Conservation (phyloP, 192 early-diverging fungal genomes). For the Backusella psychrophila region DNA sequence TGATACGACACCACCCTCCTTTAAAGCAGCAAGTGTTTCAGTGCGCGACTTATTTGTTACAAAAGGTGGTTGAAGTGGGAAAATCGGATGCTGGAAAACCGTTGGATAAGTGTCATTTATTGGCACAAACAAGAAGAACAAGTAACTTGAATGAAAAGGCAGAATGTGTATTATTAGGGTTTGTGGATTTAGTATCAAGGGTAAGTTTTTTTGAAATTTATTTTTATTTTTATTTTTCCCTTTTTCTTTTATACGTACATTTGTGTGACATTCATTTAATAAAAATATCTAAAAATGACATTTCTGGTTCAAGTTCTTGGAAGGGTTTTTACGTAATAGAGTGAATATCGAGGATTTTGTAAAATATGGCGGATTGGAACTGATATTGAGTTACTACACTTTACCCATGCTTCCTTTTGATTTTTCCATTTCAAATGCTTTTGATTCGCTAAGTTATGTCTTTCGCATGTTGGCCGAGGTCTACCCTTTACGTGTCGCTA, state of each 20-base stretch:
- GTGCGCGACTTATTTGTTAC: slow-evolving; percentile 65
- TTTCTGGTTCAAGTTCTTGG: slow-evolving; percentile 55
- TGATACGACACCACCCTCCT: slow-evolving; percentile 91
- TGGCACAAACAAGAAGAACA: slow-evolving; percentile 3
- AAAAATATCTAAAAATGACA: not conserved
- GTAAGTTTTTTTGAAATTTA: slow-evolving; percentile 39
- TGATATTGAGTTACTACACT: slow-evolving; percentile 60
- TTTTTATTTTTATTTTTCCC: slow-evolving; percentile 14
- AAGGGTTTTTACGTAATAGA: slow-evolving; percentile 80
- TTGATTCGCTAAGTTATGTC: slow-evolving; percentile 66
- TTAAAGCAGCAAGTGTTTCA: slow-evolving; percentile 71
- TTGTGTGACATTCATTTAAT: not conserved
- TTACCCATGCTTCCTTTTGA: slow-evolving; percentile 75
- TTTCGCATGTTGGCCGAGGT: slow-evolving; percentile 68
- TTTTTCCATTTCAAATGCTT: slow-evolving; percentile 59
- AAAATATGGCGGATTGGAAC: slow-evolving; percentile 53
- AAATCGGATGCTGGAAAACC: slow-evolving; percentile 21
- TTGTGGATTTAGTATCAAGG: slow-evolving; percentile 63
- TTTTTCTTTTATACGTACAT: not conserved
- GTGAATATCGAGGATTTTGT: slow-evolving; percentile 74
- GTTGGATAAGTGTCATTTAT: slow-evolving; percentile 37
- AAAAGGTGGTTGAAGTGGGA: slow-evolving; percentile 62
- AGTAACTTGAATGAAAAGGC: slow-evolving; percentile 46
- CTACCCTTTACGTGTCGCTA: slow-evolving; percentile 50
- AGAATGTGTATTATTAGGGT: slow-evolving; percentile 47